A percentile compares a stretch with the other conserved stretches of the same genome.
phyloP scores from a whole-genome alignment of 768 basidiomycete genomes.

The Leccinum disarticulatum region DNA sequence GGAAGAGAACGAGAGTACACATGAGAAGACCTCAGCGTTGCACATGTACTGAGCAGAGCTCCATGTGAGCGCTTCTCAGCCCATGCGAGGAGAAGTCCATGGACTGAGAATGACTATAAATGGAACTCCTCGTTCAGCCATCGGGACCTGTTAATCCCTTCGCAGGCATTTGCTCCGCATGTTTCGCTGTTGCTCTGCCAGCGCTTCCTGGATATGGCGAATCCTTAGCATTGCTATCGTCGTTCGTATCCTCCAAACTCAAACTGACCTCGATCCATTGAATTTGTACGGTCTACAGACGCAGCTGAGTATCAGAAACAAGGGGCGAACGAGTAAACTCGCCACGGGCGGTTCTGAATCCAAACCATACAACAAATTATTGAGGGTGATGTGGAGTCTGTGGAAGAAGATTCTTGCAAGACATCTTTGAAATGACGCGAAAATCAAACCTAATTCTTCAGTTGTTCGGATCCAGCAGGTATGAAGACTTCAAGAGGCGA shows the following conservation, averaged over 20 bases:
- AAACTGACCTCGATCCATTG: not conserved
- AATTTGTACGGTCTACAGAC: not conserved
- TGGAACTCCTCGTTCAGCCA: not conserved
- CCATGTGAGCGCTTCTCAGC: not conserved
- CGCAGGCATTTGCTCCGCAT: not conserved
- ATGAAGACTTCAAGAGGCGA: too few relatives aligned
- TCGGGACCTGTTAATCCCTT: not conserved
- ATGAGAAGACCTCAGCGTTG: not conserved
- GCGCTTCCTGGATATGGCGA: not conserved
- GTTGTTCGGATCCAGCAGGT: not conserved
- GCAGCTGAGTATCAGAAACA: not conserved
- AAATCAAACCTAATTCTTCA: not conserved
- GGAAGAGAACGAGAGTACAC: not conserved
- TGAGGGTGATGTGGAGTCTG: not conserved
- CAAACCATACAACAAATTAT: not conserved
- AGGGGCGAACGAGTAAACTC: not conserved
- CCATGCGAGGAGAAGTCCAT: not conserved
- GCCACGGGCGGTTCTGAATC: not conserved
- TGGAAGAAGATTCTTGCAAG: not conserved
- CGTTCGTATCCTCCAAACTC: not conserved
- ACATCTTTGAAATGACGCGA: not conserved
- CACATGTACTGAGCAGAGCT: not conserved
- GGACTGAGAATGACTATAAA: not conserved
- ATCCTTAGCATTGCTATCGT: not conserved
- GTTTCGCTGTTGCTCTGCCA: not conserved